These are phyloP conservation scores for Immersiella caudata DNA, from an alignment of 495 filamentous ascomycete genomes.

Conservation along the genomic window DNA sequence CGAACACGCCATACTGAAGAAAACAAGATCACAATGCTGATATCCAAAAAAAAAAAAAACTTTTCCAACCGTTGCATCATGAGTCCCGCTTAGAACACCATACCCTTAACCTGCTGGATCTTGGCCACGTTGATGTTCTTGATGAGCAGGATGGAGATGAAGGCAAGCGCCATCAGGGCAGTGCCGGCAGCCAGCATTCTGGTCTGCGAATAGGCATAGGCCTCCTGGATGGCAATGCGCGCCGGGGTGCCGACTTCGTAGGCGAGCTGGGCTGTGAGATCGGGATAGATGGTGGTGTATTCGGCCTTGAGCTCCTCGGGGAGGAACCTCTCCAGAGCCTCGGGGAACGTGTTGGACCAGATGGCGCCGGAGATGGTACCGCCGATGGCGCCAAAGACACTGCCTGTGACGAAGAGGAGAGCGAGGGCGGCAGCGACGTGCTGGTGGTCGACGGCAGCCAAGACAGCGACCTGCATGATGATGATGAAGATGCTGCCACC, in stretches of 20 bases:
- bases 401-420: slow-evolving; percentile 65
- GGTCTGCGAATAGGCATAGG: slow-evolving; percentile 59
- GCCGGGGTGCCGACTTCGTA: slow-evolving; percentile 53
- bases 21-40: neutral
- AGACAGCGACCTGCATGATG: slow-evolving; percentile 63
- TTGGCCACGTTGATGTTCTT: slow-evolving; percentile 59
- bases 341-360: slow-evolving; percentile 63
- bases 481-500: slow-evolving; percentile 61
- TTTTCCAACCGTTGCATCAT: neutral
- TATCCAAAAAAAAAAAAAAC: slow-evolving; percentile 8
- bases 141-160: slow-evolving; percentile 51
- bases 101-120: slow-evolving; percentile 40
- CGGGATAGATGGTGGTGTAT: slow-evolving; percentile 53
- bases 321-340: slow-evolving; percentile 54
- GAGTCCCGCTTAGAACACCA: slow-evolving; percentile 18
- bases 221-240: slow-evolving; percentile 53
- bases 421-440: slow-evolving; percentile 66
- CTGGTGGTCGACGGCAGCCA: slow-evolving; percentile 66
- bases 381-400: slow-evolving; percentile 68
- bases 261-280: slow-evolving; percentile 51
- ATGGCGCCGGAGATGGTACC: slow-evolving; percentile 61
- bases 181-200: slow-evolving; percentile 58
- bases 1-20: too few species aligned
- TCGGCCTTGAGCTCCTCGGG: slow-evolving; percentile 53
- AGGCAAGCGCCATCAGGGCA: slow-evolving; percentile 49